Base-by-base conservation (phyloP, 495 filamentous ascomycete species). In the Penicillium verhagenii region DNA sequence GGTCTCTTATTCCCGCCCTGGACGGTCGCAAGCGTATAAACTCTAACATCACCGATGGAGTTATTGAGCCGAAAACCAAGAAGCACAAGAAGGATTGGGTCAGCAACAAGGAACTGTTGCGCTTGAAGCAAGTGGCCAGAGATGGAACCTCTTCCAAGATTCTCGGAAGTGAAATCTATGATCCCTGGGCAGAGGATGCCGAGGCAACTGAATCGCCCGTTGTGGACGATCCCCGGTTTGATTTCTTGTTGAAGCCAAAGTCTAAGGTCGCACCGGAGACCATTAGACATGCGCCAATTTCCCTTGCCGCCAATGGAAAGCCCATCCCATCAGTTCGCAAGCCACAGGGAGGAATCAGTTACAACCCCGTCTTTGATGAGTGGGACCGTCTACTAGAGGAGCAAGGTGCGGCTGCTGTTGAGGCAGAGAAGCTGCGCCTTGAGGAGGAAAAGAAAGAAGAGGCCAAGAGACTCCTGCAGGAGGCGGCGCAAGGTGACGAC, bases 351-450 rank as follows among this genome's bases (percentile, higher is more conserved):
- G 92, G 90, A 38, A 87, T 83, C 64, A 95, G 90, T 66, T 98
- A 98, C 69, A 98, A 98, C 62, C 94, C 94, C 0, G 75, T 78
- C 7, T 94, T 93, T 53, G 79, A 83, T 53, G 90, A 96, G 47
- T 98, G 93, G 81, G 84, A 89, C 50, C 76, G 79, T 10, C 81
- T 93, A 5, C 72, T 96, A 37, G 78, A 80, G 18, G 78, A 82
- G 25, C 89, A 91, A 66, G 89, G 90, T 24, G 77, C 84, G 47
- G 87, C 88, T 69, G 93, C 86, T 26, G 81, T 97, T 2, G 86
- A 86, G 52, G 82, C 84, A 3, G 95, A 97, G 70, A 81, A 83
- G 70, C 86, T 89, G 66, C 85, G 93, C 18, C 70, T 93, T 18
- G 80, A 76, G 31, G 86, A 83, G 44, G 82, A 84, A 55, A 80